Evolutionary conservation across 768 basidiomycete genomes (phyloP), one percentile per base, ranked within the genome.

Genomic region (Harrya chromipes): DNA sequence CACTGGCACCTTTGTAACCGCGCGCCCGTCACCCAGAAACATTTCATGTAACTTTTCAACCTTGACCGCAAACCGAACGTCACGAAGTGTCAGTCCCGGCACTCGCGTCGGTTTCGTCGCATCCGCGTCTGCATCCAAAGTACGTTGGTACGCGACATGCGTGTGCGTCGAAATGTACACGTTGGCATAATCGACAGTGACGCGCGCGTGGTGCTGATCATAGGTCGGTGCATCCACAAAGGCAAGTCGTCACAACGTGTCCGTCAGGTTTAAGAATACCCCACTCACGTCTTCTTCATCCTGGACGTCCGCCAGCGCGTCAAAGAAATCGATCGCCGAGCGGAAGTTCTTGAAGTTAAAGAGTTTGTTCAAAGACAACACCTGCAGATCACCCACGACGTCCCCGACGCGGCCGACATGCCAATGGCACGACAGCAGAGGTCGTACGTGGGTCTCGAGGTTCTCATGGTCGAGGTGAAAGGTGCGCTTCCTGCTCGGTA

Each of bases 71-170:
- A 81, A 62, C 40, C 80, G 76, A 27, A 80, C 47, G 53, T 83
- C 82, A 26, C 76, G 76, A 6, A 65, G 58, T 1, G 81, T 81
- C 38, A 82, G 71, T 12, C 79, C 75, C 0, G 78, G 69, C 26
- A 67, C 34, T 44, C 53, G 51, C 49, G 46, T 40, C 26, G 57
- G 37, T 16, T 52, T 49, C 5, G 40, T 49, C 5, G 40, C 40
- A 12, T 54, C 60, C n/a, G 40, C 24, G 20, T 49, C 54, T 10
- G 55, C 17, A 16, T 19, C 45, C 31, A 47, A 33, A 17, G 40
- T 9, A 11, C 11, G 53, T 35, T 56, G 48, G 33, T 59, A 55
- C 6, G 68, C 68, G 17, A 57, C 45, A 26, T 69, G 67, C 3
- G 67, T 68, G 39, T 68, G 64, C 9, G 52, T 23, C 24, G 52